These are phyloP conservation scores for Phytopythium ostracodes DNA, from an alignment of 352 stramenopile species.

Conservation along the genomic window DNA sequence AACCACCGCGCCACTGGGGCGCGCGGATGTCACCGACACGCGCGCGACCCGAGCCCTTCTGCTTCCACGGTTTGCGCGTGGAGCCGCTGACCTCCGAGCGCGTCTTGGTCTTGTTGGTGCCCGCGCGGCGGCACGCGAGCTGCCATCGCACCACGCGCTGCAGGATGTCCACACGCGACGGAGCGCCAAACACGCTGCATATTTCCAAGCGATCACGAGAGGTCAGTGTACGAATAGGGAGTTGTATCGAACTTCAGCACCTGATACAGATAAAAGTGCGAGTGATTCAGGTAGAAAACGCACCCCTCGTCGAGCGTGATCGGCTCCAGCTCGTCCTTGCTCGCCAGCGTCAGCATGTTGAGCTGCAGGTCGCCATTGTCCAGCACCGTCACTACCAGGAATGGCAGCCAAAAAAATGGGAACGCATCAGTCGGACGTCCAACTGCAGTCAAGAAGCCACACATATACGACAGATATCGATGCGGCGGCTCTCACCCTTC, in stretches of 20 bases:
- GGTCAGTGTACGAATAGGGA: background rate
- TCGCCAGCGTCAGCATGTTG: constrained; percentile 58
- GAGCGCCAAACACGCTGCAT: constrained; percentile 70
- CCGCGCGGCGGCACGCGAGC: constrained; percentile 73
- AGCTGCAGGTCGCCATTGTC: constrained; percentile 56
- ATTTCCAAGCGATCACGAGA: background rate
- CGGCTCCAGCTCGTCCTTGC: constrained; percentile 32
- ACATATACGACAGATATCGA: background rate
- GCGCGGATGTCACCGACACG: constrained; percentile 86
- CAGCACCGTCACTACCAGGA: constrained; percentile 33
- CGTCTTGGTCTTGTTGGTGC: constrained; percentile 89
- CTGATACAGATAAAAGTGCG: background rate
- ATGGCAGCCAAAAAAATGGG: background rate
- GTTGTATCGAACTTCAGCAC: background rate
- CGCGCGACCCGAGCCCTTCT: constrained; percentile 83
- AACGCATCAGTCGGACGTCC: background rate
- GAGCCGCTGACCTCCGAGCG: constrained; percentile 85
- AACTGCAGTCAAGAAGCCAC: background rate
- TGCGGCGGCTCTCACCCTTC: constrained; percentile 21
- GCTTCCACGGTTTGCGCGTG: constrained; percentile 85
- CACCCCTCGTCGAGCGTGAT: constrained; percentile 55
- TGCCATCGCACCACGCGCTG: constrained; percentile 89
- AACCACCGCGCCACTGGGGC: constrained; percentile 83
- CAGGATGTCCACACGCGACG: constrained; percentile 80
- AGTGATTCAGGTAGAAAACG: background rate